Evolutionary conservation across 345 rosid genomes (phyloP).

Genomic region (Syzygium jambos): DNA sequence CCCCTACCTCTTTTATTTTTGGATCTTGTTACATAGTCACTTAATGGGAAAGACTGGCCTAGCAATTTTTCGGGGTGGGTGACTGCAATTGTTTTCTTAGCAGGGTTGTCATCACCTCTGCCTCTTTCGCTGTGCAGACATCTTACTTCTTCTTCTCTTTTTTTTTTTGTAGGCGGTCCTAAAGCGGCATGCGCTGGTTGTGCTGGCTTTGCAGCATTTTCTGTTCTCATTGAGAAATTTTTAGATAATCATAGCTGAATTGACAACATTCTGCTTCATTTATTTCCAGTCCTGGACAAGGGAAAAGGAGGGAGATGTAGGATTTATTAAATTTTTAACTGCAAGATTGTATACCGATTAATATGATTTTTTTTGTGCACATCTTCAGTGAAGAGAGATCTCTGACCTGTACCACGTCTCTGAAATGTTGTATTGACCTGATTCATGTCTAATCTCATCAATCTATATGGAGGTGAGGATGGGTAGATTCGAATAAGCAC

Average conservation of each 20-base stretch:
- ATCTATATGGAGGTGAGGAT: neutral
- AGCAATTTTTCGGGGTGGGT: neutral
- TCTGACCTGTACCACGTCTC: neutral
- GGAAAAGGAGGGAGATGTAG: neutral
- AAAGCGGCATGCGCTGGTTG: constrained; percentile 88
- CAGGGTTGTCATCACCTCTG: neutral
- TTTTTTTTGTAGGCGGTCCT: constrained; percentile 55
- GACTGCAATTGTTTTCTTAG: neutral
- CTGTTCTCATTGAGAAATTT: constrained; percentile 93
- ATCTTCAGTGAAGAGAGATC: neutral
- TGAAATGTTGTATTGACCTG: neutral
- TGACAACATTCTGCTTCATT: neutral
- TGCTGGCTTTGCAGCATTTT: constrained; percentile 93
- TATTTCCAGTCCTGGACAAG: neutral
- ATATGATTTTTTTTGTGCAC: neutral
- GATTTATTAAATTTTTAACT: neutral
- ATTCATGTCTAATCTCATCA: neutral
- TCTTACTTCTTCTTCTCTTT: neutral
- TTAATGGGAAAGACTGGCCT: neutral
- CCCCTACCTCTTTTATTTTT: neutral
- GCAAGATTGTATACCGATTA: neutral
- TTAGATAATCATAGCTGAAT: constrained; percentile 61
- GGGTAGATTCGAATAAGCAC: neutral
- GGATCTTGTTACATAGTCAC: neutral
- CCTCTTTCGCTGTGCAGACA: neutral